Evolutionary conservation across 2,329 filamentous ascomycete genomes (phyloP).

Genomic region (Aspergillus sp.): DNA sequence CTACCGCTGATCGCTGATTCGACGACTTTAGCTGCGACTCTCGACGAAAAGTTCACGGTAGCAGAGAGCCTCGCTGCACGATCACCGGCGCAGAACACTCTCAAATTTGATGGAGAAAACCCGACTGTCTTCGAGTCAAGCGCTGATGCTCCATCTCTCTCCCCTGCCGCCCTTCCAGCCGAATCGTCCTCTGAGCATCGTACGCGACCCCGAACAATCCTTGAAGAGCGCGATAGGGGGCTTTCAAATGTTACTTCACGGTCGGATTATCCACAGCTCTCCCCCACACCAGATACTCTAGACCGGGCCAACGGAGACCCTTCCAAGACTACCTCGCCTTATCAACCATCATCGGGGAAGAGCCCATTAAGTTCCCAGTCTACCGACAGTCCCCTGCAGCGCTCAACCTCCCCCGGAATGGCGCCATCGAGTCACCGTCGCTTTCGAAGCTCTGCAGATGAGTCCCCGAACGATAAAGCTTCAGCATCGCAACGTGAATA

Average conservation of each 20-base stretch:
- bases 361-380: constrained; percentile 29
- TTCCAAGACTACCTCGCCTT: constrained; percentile 41
- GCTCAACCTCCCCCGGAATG: constrained; percentile 32
- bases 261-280: constrained; percentile 33
- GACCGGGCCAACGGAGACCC: constrained; percentile 35
- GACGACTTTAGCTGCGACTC: constrained; percentile 32
- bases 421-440: constrained; percentile 31
- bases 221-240: constrained; percentile 33
- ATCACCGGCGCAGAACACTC: constrained; percentile 24
- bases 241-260: constrained; percentile 27
- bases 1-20: constrained; percentile 39
- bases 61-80: constrained; percentile 25
- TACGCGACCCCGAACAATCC: constrained; percentile 36
- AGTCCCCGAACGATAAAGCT: constrained; percentile 29
- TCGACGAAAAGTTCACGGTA: constrained; percentile 31
- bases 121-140: constrained; percentile 24
- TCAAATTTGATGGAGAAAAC: constrained; percentile 32
- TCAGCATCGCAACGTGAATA: constrained; percentile 30
- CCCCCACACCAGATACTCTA: constrained; percentile 24
- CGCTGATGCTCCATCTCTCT: constrained; percentile 32
- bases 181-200: constrained; percentile 34
- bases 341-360: constrained; percentile 42
- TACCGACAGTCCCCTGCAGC: constrained; percentile 32
- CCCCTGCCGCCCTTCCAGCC: constrained; percentile 34
- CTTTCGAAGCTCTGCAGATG: constrained; percentile 36